Conservation (phyloP, 345 rosid species). For the Ceriops decandra region DNA sequence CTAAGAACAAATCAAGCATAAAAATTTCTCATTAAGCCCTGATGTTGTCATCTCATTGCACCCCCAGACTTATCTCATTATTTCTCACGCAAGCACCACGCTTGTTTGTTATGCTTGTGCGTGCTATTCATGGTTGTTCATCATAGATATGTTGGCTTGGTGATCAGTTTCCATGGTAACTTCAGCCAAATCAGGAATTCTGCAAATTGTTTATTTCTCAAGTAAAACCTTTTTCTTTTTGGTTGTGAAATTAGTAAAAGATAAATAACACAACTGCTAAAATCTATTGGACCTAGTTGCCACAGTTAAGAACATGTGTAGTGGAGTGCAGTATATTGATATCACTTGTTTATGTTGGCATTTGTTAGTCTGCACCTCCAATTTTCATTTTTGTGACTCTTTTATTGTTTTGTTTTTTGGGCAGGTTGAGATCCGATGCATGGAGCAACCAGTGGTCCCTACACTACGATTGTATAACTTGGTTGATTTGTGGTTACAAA, state of each 20-base stretch:
- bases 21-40: no score
- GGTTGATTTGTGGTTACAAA: slow-evolving; percentile 25
- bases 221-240: neutral
- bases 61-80: no score
- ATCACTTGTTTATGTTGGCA: neutral
- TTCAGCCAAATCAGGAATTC: neutral
- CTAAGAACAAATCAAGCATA: no score
- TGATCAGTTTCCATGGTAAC: neutral
- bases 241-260: neutral
- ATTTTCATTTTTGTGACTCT: neutral
- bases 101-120: neutral
- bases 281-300: neutral
- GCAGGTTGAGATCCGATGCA: slow-evolving; percentile 32
- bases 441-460: slow-evolving; percentile 26
- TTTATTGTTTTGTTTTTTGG: neutral
- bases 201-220: neutral
- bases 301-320: no score
- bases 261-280: neutral
- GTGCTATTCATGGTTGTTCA: no score
- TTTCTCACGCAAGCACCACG: neutral
- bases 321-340: no score
- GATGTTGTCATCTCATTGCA: no score
- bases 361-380: neutral
- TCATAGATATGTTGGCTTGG: neutral
- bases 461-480: slow-evolving; percentile 22